These are phyloP conservation scores for Claviceps monticola DNA, from an alignment of 2,329 filamentous ascomycete species.

Conservation along the genomic window DNA sequence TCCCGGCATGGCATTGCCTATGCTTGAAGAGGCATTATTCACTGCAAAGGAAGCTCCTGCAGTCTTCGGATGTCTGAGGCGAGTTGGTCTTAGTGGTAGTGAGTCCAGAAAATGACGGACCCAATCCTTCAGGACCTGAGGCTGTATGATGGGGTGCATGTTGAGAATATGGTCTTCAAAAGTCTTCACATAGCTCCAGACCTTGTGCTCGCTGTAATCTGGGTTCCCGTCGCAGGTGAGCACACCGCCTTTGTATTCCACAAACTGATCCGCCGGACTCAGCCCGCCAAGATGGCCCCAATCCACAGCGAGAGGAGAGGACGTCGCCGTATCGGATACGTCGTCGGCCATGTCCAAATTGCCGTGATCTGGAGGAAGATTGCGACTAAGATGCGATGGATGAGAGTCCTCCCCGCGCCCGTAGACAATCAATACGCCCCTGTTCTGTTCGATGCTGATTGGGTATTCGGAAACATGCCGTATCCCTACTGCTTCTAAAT, in stretches of 20 bases:
- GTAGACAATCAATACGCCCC: constrained; percentile 62
- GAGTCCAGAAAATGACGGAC: constrained; percentile 38
- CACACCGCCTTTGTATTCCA: constrained; percentile 24
- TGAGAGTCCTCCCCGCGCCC: constrained; percentile 66
- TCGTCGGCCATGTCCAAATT: constrained; percentile 31
- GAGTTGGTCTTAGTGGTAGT: constrained; percentile 21
- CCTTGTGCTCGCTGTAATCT: constrained; percentile 36
- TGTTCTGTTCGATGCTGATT: constrained; percentile 58
- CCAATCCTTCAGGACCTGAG: constrained; percentile 36
- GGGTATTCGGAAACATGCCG: constrained; percentile 56
- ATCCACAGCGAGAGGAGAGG: constrained; percentile 34
- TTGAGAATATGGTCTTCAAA: constrained; percentile 49
- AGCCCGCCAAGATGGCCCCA: constrained; percentile 46
- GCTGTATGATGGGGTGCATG: constrained; percentile 50
- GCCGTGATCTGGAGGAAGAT: constrained; percentile 22
- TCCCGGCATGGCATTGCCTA: constrained; percentile 17
- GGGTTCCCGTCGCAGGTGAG: constrained; percentile 33
- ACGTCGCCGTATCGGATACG: constrained; percentile 37
- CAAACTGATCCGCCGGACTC: constrained; percentile 26
- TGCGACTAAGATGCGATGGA: constrained; percentile 34
- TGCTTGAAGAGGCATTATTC: constrained; percentile 11
- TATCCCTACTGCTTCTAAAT: constrained; percentile 34
- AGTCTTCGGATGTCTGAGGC: constrained; percentile 14
- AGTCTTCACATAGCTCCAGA: constrained; percentile 39
- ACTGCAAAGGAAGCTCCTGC: constrained; percentile 21